Evolutionary conservation across 169 alveolate species (phyloP).

Genomic region (Cyclospora cayetanensis): DNA sequence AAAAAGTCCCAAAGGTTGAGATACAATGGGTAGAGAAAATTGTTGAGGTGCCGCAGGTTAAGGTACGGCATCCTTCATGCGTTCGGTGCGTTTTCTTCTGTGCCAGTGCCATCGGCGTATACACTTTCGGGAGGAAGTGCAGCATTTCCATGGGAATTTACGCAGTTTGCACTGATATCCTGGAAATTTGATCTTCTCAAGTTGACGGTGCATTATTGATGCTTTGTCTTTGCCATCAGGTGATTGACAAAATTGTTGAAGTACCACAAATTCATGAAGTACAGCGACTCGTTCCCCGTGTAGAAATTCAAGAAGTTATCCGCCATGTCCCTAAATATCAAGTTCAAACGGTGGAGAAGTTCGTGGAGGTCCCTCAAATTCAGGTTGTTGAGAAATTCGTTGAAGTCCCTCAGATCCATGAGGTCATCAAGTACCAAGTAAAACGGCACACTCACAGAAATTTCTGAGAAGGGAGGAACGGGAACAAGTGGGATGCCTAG

Average conservation of each 20-base stretch:
- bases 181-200: too few relatives aligned
- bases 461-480: too few relatives aligned
- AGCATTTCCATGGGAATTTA: too few relatives aligned
- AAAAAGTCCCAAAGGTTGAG: slow-evolving; percentile 35
- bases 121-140: too few relatives aligned
- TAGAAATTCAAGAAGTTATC: slow-evolving; percentile 29
- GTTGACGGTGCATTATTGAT: too few relatives aligned
- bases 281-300: slow-evolving; percentile 25
- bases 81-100: too few relatives aligned
- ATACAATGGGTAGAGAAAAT: slow-evolving; percentile 57
- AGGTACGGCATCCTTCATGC: too few relatives aligned
- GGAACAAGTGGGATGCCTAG: too few relatives aligned
- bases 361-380: slow-evolving; percentile 58
- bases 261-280: slow-evolving; percentile 75
- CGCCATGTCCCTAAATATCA: slow-evolving; percentile 26
- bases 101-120: too few relatives aligned
- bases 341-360: slow-evolving; percentile 6
- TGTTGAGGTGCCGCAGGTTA: too few relatives aligned
- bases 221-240: slow-evolving; percentile 50
- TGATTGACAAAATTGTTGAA: slow-evolving; percentile 75
- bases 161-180: too few relatives aligned
- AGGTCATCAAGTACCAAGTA: slow-evolving; percentile 36
- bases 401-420: slow-evolving; percentile 77
- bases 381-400: slow-evolving; percentile 71
- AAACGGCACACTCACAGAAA: too few relatives aligned